phyloP scores from a whole-genome alignment of 2,329 filamentous ascomycete genomes.

The Davidsoniella neocaledoniae region DNA sequence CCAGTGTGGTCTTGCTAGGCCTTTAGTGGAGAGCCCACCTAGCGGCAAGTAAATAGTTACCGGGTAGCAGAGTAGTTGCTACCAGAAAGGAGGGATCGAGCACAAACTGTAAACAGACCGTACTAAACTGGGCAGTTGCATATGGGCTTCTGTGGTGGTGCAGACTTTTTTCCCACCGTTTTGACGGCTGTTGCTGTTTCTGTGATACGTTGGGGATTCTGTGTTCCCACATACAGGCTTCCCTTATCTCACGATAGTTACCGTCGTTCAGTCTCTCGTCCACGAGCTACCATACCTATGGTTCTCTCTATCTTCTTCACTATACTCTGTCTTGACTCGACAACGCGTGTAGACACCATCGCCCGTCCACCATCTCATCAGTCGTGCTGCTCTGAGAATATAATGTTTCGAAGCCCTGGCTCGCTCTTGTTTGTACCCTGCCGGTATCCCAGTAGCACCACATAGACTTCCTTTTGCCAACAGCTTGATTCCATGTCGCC shows the following conservation, averaged over 20 bases:
- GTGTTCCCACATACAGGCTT: no score
- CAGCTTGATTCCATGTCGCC: background rate
- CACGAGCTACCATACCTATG: background rate
- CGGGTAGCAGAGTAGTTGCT: background rate
- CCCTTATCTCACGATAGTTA: no score
- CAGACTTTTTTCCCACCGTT: background rate
- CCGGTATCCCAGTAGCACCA: background rate
- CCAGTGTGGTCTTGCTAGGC: no score
- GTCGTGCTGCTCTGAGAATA: no score
- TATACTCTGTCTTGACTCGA: background rate
- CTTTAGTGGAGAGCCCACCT: no score
- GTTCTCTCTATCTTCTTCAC: background rate
- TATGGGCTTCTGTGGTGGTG: background rate
- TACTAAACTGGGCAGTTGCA: background rate
- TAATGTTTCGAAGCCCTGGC: background rate
- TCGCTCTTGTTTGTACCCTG: slow-evolving; percentile 5
- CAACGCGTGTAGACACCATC: no score
- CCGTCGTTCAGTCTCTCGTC: background rate
- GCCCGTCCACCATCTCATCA: background rate
- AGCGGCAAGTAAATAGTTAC: no score
- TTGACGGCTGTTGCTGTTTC: no score
- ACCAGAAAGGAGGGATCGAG: background rate
- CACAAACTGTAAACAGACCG: background rate
- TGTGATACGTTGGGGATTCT: no score
- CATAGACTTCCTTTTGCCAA: background rate